phyloP scores from a whole-genome alignment of 148 eudicot species.

The Camellia sinensis region DNA sequence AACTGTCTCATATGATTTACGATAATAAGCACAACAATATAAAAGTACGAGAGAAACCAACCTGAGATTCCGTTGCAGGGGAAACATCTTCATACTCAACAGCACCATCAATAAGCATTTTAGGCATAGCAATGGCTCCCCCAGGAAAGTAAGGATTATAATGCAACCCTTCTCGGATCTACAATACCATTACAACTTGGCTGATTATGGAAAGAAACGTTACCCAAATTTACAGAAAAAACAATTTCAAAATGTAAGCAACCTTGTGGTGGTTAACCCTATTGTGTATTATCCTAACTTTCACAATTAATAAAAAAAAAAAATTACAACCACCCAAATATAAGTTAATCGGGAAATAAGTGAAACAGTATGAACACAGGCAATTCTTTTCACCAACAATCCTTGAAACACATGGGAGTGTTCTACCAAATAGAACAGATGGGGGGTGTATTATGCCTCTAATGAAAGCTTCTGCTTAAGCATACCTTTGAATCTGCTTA shows the following conservation, averaged over 20 bases:
- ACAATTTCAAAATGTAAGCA: neutral
- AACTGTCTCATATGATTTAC: neutral
- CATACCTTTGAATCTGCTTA: neutral
- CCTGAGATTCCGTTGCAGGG: conserved; percentile 83
- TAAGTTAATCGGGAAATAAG: too few relatives aligned
- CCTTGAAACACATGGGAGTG: neutral
- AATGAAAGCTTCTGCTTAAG: neutral
- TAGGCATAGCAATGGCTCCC: conserved; percentile 87
- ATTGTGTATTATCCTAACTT: too few relatives aligned
- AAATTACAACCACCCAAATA: neutral
- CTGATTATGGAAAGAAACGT: neutral
- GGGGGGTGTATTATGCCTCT: neutral
- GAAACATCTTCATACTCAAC: conserved; percentile 80
- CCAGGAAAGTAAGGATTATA: conserved; percentile 90
- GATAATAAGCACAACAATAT: neutral
- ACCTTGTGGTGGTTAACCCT: too few relatives aligned
- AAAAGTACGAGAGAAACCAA: neutral
- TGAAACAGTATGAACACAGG: neutral
- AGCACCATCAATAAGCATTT: conserved; percentile 84
- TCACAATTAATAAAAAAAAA: neutral
- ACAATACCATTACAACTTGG: conserved; percentile 5
- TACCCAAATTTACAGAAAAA: neutral
- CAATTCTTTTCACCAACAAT: neutral
- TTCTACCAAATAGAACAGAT: neutral
- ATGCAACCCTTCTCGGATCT: conserved; percentile 79